Conservation (phyloP, 495 filamentous ascomycete genomes). For the Penicillium odoratum region DNA sequence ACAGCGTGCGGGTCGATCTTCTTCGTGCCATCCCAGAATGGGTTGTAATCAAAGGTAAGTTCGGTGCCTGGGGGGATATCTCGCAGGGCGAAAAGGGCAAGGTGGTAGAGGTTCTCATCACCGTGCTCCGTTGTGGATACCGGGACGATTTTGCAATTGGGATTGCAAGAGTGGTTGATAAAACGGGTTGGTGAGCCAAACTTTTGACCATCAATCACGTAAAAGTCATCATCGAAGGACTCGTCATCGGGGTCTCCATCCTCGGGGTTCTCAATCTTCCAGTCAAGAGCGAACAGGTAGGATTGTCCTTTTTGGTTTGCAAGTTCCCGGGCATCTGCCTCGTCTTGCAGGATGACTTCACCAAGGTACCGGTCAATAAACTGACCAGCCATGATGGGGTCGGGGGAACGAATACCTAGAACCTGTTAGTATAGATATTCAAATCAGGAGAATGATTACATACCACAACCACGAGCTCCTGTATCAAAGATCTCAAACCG, state of each 20-base stretch:
- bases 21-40: conserved; percentile 53
- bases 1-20: conserved; percentile 55
- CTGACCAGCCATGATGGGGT: conserved; percentile 70
- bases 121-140: conserved; percentile 71
- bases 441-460: conserved; percentile 17
- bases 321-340: conserved; percentile 65
- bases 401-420: conserved; percentile 66
- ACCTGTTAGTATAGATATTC: conserved; percentile 6
- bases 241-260: conserved; percentile 13
- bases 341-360: conserved; percentile 74
- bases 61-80: conserved; percentile 71
- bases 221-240: conserved; percentile 26
- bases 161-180: conserved; percentile 69
- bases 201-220: conserved; percentile 60
- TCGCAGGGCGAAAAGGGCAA: conserved; percentile 79
- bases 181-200: conserved; percentile 60
- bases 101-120: conserved; percentile 75
- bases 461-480: conserved; percentile 75
- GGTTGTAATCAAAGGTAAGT: conserved; percentile 83
- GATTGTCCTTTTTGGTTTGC: conserved; percentile 41
- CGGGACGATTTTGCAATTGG: conserved; percentile 78
- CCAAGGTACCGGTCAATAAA: conserved; percentile 90
- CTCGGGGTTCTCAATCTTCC: conserved; percentile 46
- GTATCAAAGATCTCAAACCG: conserved; percentile 84
- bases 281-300: conserved; percentile 87